These are phyloP conservation scores for Claviceps humidiphila DNA, from an alignment of 2,329 filamentous ascomycete species.

Conservation along the genomic window DNA sequence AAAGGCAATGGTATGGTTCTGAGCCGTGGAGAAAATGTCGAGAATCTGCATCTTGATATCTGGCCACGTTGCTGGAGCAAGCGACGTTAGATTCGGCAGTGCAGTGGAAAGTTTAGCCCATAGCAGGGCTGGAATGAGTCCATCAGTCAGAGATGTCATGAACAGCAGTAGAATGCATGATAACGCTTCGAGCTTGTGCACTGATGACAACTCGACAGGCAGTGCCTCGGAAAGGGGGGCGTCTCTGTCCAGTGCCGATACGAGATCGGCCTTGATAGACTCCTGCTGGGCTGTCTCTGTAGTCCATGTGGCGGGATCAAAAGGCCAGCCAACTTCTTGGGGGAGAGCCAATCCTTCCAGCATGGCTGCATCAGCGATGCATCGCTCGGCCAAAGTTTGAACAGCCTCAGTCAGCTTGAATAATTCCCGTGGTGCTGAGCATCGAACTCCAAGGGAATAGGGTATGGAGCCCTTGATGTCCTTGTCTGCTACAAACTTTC, in stretches of 20 bases:
- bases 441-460: slow-evolving; percentile 47
- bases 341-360: slow-evolving; percentile 40
- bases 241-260: slow-evolving; percentile 64
- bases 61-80: slow-evolving; percentile 16
- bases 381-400: slow-evolving; percentile 41
- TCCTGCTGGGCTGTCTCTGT: slow-evolving; percentile 12
- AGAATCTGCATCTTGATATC: slow-evolving; percentile 45
- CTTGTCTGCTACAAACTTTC: slow-evolving; percentile 32
- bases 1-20: slow-evolving; percentile 78
- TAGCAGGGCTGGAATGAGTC: slow-evolving; percentile 56
- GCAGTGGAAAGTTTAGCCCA: slow-evolving; percentile 57
- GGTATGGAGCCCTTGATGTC: slow-evolving; percentile 35
- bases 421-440: slow-evolving; percentile 76
- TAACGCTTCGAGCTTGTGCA: slow-evolving; percentile 62
- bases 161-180: slow-evolving; percentile 62
- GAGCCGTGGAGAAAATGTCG: slow-evolving; percentile 57
- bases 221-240: slow-evolving; percentile 47
- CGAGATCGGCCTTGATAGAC: slow-evolving; percentile 22
- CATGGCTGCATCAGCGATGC: slow-evolving; percentile 49
- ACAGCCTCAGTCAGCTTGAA: slow-evolving; percentile 80
- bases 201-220: slow-evolving; percentile 44
- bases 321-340: slow-evolving; percentile 46
- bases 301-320: slow-evolving; percentile 30
- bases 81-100: slow-evolving; percentile 26
- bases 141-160: slow-evolving; percentile 61